Conservation (phyloP, 306 rosid species). For the Vigna trinervia region DNA sequence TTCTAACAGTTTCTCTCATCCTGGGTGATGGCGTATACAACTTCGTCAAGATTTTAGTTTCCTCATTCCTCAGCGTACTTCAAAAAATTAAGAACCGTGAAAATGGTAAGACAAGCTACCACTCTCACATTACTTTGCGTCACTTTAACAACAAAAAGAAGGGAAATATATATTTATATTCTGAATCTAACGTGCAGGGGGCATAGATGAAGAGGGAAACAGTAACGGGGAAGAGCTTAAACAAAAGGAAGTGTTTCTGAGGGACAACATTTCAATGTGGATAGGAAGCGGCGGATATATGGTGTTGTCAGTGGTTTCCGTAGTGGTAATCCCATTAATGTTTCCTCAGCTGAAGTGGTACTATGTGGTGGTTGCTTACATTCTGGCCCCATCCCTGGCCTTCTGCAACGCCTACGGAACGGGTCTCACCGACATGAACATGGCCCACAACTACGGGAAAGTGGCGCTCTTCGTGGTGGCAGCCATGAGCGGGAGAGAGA, state of each 20-base stretch:
- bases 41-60: slow-evolving; percentile 62
- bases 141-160: too few relatives aligned
- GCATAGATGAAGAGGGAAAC: slow-evolving; percentile 36
- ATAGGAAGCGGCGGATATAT: slow-evolving; percentile 35
- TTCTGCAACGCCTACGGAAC: slow-evolving; percentile 85
- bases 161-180: too few relatives aligned
- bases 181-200: not conserved
- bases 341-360: slow-evolving; percentile 39
- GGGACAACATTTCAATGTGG: slow-evolving; percentile 72
- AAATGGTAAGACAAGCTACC: slow-evolving; percentile 7
- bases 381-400: slow-evolving; percentile 73
- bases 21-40: slow-evolving; percentile 79
- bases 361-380: slow-evolving; percentile 39
- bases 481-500: slow-evolving; percentile 47
- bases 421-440: slow-evolving; percentile 78
- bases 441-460: slow-evolving; percentile 82
- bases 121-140: not conserved
- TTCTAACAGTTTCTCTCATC: slow-evolving; percentile 69
- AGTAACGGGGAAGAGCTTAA: slow-evolving; percentile 34
- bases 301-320: slow-evolving; percentile 37
- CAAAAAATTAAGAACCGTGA: slow-evolving; percentile 32
- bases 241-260: slow-evolving; percentile 57
- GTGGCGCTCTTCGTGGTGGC: slow-evolving; percentile 72
- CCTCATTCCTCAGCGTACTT: slow-evolving; percentile 49
- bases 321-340: slow-evolving; percentile 55